Percentiles rank a stretch among this genome's conserved stretches.
phyloP scores from a whole-genome alignment of 768 basidiomycete species.

The Termitomyces sp. region DNA sequence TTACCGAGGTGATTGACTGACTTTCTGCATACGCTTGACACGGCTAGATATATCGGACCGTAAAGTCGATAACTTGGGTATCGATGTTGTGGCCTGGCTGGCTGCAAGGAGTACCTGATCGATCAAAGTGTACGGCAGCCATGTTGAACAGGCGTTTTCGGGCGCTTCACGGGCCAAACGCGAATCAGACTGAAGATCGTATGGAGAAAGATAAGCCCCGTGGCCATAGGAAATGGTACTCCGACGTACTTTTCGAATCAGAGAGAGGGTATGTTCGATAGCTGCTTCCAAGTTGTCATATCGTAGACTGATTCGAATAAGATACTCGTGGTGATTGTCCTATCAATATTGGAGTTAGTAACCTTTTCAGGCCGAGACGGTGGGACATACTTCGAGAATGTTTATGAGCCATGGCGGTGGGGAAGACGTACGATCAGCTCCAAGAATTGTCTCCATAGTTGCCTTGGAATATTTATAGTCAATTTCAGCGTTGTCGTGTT shows the following conservation, averaged over 20 bases:
- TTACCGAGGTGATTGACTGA: constrained; percentile 29
- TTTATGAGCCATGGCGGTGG: constrained; percentile 85
- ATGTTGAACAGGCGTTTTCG: constrained; percentile 58
- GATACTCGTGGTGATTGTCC: constrained; percentile 78
- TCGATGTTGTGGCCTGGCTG: constrained; percentile 42
- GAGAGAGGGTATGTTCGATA: constrained; percentile 63
- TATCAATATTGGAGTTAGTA: constrained; percentile 21
- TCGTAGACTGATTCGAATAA: constrained; percentile 74
- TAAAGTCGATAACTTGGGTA: constrained; percentile 48
- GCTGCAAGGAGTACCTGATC: constrained; percentile 77
- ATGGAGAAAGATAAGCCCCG: constrained; percentile 9
- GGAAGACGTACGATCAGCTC: constrained; percentile 52
- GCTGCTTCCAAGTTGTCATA: constrained; percentile 80
- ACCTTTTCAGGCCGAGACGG: not conserved
- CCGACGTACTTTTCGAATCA: constrained; percentile 65
- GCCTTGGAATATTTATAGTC: constrained; percentile 77
- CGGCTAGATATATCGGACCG: constrained; percentile 59
- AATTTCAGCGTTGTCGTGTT: constrained; percentile 69
- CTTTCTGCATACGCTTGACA: constrained; percentile 66
- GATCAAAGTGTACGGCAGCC: constrained; percentile 81
- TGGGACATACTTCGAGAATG: constrained; percentile 58
- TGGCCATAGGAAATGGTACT: constrained; percentile 2
- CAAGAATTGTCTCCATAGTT: constrained; percentile 73
- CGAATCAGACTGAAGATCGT: constrained; percentile 43
- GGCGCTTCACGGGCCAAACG: constrained; percentile 48